Base-by-base conservation (phyloP, 345 rosid species). In the Geranium rotundifolium region DNA sequence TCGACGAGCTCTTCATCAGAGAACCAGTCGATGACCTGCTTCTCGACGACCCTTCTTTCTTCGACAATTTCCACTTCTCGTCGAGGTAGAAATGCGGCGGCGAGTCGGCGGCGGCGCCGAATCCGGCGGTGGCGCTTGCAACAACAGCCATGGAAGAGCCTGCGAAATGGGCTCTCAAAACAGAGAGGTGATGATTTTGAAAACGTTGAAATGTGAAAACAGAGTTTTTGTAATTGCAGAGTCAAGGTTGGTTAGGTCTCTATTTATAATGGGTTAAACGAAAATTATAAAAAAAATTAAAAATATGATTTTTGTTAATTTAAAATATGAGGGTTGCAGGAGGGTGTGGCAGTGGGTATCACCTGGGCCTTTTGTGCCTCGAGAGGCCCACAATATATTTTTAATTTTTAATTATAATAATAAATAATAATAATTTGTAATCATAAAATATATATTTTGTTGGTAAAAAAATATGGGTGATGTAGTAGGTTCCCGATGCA, bases 21-120 rank as follows among this genome's bases (percentile, higher is more conserved):
- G 87, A 71, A 13, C 82, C 67, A 1, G 71, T 64, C 19, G 82
- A 56, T 0, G 85, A 77, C 9, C 83, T 71, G 67, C 84, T 85
- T 62, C 85, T 77, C 4, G 87, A 81, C 12, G 82, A 75, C 10
- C 76, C 75, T 68, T 86, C 89, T 70, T 79, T 82, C 81, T 80
- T 84, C 1, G 89, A 74, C 0, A 86, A 66, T 67, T 69, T 84
- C 92, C 92, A 86, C 54, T 82, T 84, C 71, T 82, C 89, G 49
- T 82, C 80, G 0, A 84, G 57, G 56, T 74, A 76, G 19, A 82
- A 73, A 50, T 71, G 75, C 6, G 79, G 80, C 16, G 81, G 73
- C 4, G 81, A 63, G 65, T 69, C 73, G 0, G 79, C 71, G 15
- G 71, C 61, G 15, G 79, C n/a, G 41, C 62, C 61, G 17, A 67